Conservation (phyloP, 345 rosid species). For the Limnanthes douglasii region DNA sequence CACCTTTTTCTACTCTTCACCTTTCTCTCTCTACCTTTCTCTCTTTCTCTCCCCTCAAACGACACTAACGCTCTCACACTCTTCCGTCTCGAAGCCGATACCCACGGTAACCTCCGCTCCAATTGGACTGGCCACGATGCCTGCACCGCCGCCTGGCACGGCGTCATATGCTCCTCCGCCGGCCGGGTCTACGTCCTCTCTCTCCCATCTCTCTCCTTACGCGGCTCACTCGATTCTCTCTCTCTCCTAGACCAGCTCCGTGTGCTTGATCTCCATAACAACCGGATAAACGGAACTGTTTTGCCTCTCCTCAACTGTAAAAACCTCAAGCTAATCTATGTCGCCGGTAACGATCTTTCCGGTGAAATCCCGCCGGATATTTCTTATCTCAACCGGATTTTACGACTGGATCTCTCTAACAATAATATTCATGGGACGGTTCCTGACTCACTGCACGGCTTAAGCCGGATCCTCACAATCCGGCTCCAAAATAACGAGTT, state of each 20-base stretch:
- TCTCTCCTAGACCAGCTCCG: conserved; percentile 70
- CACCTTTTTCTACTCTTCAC: conserved; percentile 4
- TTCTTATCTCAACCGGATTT: conserved; percentile 35
- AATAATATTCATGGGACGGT: conserved; percentile 69
- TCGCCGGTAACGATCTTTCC: conserved; percentile 62
- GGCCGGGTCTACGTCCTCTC: conserved; percentile 34
- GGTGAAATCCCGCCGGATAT: conserved; percentile 55
- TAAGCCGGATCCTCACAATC: conserved; percentile 56
- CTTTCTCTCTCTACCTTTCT: conserved; percentile 4
- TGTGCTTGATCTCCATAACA: conserved; percentile 67
- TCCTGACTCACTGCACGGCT: conserved; percentile 29
- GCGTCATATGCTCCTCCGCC: conserved; percentile 59
- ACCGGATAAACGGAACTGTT: conserved; percentile 69
- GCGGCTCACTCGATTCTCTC: conserved; percentile 64
- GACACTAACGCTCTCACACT: conserved; percentile 65
- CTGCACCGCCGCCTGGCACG: conserved; percentile 54
- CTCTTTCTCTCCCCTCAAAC: conserved; percentile 17
- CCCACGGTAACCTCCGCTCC: conserved; percentile 62
- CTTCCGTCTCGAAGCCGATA: conserved; percentile 68
- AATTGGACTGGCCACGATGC: conserved; percentile 76
- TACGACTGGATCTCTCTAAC: conserved; percentile 68
- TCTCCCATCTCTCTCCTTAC: conserved; percentile 55
- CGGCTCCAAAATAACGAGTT: conserved; percentile 74
- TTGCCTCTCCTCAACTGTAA: conserved; percentile 45
- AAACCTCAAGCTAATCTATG: conserved; percentile 62